Base-by-base conservation (phyloP, 768 basidiomycete species). In the Calvatia gigantea region DNA sequence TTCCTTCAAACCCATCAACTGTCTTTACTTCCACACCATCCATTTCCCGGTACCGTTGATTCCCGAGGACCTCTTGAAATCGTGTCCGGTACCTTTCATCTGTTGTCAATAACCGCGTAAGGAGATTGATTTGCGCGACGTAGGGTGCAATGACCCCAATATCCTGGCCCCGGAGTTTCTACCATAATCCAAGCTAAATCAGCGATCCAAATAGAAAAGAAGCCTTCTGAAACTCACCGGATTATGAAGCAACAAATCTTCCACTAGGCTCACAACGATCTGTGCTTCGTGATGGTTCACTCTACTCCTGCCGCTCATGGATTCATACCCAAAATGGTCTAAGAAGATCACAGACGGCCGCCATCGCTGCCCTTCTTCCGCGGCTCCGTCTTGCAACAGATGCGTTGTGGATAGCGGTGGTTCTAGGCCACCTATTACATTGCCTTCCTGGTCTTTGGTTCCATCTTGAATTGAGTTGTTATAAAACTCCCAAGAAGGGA, bases 101-200 rank as follows among this genome's bases (percentile, higher is more conserved):
- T 39, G 72, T 68, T 60, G 78, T 83, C 62, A 93, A 75, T 17
- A 89, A 69, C 15, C 85, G 81, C n/a, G 75, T 81, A 17, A 97
- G 72, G 29, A 89, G 76, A 14, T 83, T 79, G 44, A 95, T 89
- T 65, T 98, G 94, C 1, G 92, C 92, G 11, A 80, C 82, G 67
- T 98, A 98, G 2, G 95, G 94, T 2, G 94, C 87, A 59, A 98
- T 96, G 61, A 98, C 82, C 2, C 95, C 94, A 62, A 98, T 94
- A 64, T 95, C 87, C 37, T 73, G 70, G 15, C 91, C 91, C 59
- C 67, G 69, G 49, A 94, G 75, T 42, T 77, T 67, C 89, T 84
- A 42, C 51, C 50, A n/a, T 41, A 21, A 14, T 48, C 45, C 23
- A 28, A 38, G 39, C 21, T n/a, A 8, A 43, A 59, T 50, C 32